A percentile compares a stretch with the other conserved stretches of the same genome.
Conservation (phyloP, 1,139 yeast genomes). For the Lodderomyces margitis region DNA sequence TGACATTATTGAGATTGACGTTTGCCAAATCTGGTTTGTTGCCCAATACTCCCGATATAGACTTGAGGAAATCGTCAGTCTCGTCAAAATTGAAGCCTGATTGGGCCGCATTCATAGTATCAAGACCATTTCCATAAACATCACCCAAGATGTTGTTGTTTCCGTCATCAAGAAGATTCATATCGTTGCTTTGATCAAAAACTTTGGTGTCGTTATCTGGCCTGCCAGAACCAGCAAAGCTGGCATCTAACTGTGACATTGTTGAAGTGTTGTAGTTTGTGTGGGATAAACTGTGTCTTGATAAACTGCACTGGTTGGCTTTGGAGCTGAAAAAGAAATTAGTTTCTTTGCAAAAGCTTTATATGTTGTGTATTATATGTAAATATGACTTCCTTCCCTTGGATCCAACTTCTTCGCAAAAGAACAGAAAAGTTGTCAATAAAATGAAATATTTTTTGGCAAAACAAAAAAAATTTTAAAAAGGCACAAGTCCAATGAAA, state of each 20-base stretch:
- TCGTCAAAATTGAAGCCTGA: slow-evolving; percentile 30
- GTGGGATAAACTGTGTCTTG: no score
- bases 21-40: slow-evolving; percentile 1
- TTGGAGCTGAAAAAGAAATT: no score
- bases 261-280: background rate
- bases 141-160: background rate
- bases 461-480: background rate
- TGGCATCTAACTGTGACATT: background rate
- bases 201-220: background rate
- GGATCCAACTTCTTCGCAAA: no score
- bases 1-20: slow-evolving; percentile 1
- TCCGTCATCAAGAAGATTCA: slow-evolving; percentile 3
- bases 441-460: background rate
- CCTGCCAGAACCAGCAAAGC: background rate
- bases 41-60: slow-evolving; percentile 26
- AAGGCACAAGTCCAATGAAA: background rate
- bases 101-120: slow-evolving; percentile 3
- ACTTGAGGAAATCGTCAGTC: slow-evolving; percentile 35
- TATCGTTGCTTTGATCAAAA: background rate
- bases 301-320: no score
- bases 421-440: background rate
- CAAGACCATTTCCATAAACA: slow-evolving; percentile 2
- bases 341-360: no score
- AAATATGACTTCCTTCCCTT: background rate
- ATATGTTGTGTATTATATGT: no score